Conservation (phyloP, 1,139 yeast species). For the Nakaseomyces kungkrabaensis region DNA sequence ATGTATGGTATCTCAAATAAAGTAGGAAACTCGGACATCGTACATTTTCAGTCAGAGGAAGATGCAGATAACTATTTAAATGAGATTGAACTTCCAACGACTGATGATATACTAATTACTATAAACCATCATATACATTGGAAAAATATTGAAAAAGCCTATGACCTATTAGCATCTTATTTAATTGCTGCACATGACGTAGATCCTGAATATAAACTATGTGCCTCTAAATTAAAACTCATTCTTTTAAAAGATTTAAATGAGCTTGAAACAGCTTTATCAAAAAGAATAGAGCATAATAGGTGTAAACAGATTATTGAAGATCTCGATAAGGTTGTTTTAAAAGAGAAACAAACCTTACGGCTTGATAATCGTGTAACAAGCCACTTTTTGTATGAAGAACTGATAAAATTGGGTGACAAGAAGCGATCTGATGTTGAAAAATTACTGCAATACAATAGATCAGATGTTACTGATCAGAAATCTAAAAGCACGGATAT, state of each 20-base stretch:
- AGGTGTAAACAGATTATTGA: not conserved
- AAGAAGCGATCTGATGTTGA: not conserved
- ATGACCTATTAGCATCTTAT: conserved; percentile 11
- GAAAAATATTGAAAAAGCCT: conserved; percentile 11
- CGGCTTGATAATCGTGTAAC: conserved; percentile 7
- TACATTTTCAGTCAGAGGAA: conserved; percentile 16
- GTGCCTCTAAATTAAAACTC: conserved; percentile 11
- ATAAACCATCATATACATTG: conserved; percentile 17
- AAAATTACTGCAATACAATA: not conserved
- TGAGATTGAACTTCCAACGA: conserved; percentile 15
- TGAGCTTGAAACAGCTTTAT: conserved; percentile 10
- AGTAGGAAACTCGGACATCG: not conserved
- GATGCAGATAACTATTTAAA: conserved; percentile 23
- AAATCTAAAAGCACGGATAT: not conserved
- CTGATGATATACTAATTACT: conserved; percentile 15
- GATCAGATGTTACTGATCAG: conserved; percentile 6
- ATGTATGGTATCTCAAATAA: conserved; percentile 11
- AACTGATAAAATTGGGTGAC: not conserved
- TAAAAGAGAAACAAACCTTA: conserved; percentile 4
- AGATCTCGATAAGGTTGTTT: not conserved
- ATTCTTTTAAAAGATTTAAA: conserved; percentile 17
- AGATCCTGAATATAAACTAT: conserved; percentile 6
- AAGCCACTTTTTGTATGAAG: conserved; percentile 12
- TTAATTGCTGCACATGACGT: conserved; percentile 6
- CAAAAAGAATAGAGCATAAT: not conserved